A percentile compares a stretch with the other conserved stretches of the same genome.
These are phyloP conservation scores for Alloteropsis angusta DNA, from an alignment of 202 grass and related monocot species.

Conservation along the genomic window DNA sequence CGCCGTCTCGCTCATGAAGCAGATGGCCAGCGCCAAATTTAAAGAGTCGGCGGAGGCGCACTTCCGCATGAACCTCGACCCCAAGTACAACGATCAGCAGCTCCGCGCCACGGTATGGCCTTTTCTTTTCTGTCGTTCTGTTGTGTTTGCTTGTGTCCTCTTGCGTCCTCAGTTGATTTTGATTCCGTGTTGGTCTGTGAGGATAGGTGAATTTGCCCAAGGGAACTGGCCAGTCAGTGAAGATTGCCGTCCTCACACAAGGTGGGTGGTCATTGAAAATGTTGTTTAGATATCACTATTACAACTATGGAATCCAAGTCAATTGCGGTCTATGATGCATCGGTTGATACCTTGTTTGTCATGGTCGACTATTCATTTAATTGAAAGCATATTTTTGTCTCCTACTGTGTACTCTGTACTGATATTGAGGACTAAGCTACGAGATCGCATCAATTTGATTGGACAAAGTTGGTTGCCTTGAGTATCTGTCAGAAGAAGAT, in stretches of 20 bases:
- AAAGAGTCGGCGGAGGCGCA: constrained; percentile 81
- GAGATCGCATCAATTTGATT: background rate
- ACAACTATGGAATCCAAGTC: background rate
- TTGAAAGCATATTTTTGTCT: background rate
- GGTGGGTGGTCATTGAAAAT: constrained; percentile 23
- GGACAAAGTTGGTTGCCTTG: background rate
- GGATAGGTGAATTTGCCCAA: constrained; percentile 93
- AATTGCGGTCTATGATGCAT: background rate
- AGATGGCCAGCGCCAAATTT: constrained; percentile 55
- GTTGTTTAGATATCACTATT: background rate
- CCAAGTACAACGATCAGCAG: constrained; percentile 98
- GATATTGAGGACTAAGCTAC: background rate
- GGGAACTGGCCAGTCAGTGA: constrained; percentile 82
- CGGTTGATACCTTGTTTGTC: background rate
- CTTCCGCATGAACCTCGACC: constrained; percentile 93
- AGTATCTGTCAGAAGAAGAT: background rate
- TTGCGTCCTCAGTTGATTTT: constrained; percentile 1
- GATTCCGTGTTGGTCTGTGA: background rate
- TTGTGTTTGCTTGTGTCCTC: background rate
- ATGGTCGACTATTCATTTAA: background rate
- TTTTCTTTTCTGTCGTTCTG: background rate
- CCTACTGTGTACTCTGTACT: background rate
- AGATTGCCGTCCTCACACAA: constrained; percentile 90
- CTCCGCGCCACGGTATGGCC: constrained; percentile 75
- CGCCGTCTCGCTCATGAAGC: constrained; percentile 65